phyloP scores from a whole-genome alignment of 148 eudicot species.

The Heliamphora exappendiculata region DNA sequence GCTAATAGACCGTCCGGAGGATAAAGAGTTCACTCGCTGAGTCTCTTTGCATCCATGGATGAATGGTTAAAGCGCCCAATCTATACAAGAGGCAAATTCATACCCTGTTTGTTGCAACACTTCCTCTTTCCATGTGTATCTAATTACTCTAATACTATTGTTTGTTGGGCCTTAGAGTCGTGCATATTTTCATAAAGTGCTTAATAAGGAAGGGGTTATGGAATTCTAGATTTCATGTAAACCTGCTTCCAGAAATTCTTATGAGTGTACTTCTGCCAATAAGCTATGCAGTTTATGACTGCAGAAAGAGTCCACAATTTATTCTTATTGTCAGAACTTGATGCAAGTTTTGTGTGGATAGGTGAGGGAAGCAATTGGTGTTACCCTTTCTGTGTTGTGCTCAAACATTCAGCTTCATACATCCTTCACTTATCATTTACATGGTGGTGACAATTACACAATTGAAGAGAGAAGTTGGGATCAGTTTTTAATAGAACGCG shows the following conservation, averaged over 20 bases:
- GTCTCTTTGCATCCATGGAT: no score
- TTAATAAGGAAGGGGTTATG: not conserved
- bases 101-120: no score
- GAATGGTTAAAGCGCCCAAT: no score
- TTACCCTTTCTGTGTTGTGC: slow-evolving; percentile 77
- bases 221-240: slow-evolving; percentile 6
- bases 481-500: slow-evolving; percentile 47
- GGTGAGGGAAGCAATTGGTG: slow-evolving; percentile 97
- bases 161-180: not conserved
- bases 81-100: no score
- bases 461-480: slow-evolving; percentile 47
- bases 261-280: not conserved
- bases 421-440: slow-evolving; percentile 26
- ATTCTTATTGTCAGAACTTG: slow-evolving; percentile 4
- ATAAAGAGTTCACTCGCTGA: no score
- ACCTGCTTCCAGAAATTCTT: not conserved
- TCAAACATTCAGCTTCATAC: slow-evolving; percentile 68
- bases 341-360: slow-evolving; percentile 25
- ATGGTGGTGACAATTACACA: slow-evolving; percentile 20
- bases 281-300: not conserved
- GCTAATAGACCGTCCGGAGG: no score
- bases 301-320: not conserved
- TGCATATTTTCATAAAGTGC: not conserved
- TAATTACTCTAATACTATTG: no score
- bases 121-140: not conserved